phyloP scores from a whole-genome alignment of 257 asterid genomes.

The Solanum appendiculatum region DNA sequence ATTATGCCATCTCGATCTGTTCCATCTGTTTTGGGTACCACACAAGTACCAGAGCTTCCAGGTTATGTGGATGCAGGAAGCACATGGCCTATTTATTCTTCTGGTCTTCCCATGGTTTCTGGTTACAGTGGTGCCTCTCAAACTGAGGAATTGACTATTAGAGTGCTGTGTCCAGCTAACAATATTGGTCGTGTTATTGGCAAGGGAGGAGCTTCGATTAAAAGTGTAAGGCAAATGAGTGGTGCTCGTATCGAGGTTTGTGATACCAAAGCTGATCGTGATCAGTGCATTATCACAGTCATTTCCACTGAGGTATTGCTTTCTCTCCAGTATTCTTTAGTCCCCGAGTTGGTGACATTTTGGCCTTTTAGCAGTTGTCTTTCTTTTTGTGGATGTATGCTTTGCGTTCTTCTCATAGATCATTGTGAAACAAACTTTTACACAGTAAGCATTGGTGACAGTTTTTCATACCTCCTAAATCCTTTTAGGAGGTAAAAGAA shows the following conservation, averaged over 20 bases:
- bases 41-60: constrained; percentile 50
- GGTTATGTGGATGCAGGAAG: constrained; percentile 61
- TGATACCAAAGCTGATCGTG: constrained; percentile 55
- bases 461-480: neutral
- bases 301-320: constrained; percentile 65
- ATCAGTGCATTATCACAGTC: constrained; percentile 64
- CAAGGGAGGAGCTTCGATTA: constrained; percentile 76
- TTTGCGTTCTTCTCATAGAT: neutral
- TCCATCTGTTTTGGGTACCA: constrained; percentile 58
- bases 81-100: constrained; percentile 74
- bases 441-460: neutral
- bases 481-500: neutral
- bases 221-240: constrained; percentile 66
- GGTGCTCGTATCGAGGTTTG: constrained; percentile 91
- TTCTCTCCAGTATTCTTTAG: neutral
- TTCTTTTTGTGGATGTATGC: neutral
- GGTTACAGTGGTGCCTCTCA: constrained; percentile 50
- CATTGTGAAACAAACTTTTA: neutral
- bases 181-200: constrained; percentile 93
- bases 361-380: constrained; percentile 4
- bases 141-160: constrained; percentile 57
- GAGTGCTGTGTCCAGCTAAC: constrained; percentile 65
- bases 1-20: constrained; percentile 41
- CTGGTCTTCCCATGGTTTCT: constrained; percentile 72
- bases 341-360: neutral